These are phyloP conservation scores for Oryza meridionalis DNA, from an alignment of 176 grass and related monocot genomes.

Conservation along the genomic window DNA sequence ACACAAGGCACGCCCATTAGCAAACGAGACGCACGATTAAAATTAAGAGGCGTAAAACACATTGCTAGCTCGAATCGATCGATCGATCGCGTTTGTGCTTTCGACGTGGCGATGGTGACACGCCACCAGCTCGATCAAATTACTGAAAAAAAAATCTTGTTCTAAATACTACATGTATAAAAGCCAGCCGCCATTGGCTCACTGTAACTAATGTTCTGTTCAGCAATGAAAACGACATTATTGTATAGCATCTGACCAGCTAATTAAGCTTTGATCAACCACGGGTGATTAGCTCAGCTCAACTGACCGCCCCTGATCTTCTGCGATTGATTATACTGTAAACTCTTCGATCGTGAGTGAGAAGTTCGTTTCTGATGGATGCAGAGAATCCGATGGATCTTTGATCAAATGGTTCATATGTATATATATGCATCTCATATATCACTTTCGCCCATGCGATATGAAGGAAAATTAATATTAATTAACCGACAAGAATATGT, in stretches of 20 bases:
- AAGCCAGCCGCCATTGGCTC: background rate
- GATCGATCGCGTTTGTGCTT: slow-evolving; percentile 8
- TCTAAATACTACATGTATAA: no score
- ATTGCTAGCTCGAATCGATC: background rate
- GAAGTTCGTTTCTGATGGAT: background rate
- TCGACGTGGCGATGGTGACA: slow-evolving; percentile 50
- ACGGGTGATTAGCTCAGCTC: background rate
- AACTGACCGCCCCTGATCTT: background rate
- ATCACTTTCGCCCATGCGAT: no score
- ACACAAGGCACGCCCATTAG: background rate
- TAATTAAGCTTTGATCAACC: background rate
- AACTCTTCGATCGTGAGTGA: background rate
- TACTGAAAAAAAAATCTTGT: background rate
- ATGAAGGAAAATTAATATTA: background rate
- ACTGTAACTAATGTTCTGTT: background rate
- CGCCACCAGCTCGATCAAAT: slow-evolving; percentile 3
- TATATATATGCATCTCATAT: no score
- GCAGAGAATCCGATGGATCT: background rate
- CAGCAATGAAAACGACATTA: background rate
- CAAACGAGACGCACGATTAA: background rate
- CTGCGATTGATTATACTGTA: background rate
- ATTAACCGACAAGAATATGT: background rate
- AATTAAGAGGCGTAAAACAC: slow-evolving; percentile 33
- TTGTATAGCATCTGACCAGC: background rate
- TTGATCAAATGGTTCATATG: no score